Evolutionary conservation across 345 rosid genomes (phyloP).

Genomic region (Orychophragmus violaceus): DNA sequence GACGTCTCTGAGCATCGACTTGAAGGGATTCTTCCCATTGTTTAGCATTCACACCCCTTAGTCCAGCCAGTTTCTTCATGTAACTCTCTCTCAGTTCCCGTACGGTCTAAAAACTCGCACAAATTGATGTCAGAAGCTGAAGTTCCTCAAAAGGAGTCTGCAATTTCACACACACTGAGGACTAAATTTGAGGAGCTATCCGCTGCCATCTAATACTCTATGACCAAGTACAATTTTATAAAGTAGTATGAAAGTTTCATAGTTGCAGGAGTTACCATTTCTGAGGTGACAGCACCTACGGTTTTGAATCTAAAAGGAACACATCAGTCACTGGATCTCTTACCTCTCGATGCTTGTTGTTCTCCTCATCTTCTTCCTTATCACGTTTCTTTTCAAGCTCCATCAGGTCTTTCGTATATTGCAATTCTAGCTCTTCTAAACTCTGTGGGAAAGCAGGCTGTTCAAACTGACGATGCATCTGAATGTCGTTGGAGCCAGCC

Average conservation of each 20-base stretch:
- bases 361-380: constrained; percentile 95
- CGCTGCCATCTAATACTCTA: constrained; percentile 4
- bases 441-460: constrained; percentile 56
- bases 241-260: neutral
- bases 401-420: constrained; percentile 65
- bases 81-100: constrained; percentile 86
- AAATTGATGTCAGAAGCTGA: constrained; percentile 38
- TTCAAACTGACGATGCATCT: constrained; percentile 60
- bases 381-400: constrained; percentile 72
- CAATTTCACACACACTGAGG: neutral
- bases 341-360: constrained; percentile 95
- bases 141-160: constrained; percentile 18
- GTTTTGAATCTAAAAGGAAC: constrained; percentile 10
- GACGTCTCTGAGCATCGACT: constrained; percentile 71
- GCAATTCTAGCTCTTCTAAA: constrained; percentile 75
- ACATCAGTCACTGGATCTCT: constrained; percentile 32
- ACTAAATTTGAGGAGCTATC: constrained; percentile 1
- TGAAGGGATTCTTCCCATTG: constrained; percentile 89
- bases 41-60: constrained; percentile 61
- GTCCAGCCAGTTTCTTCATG: constrained; percentile 58
- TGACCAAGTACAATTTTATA: neutral
- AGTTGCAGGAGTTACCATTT: constrained; percentile 7
- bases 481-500: constrained; percentile 49
- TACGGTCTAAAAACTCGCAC: constrained; percentile 55
- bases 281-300: constrained; percentile 17